phyloP scores from a whole-genome alignment of 1,284 basidiomycete species.

The Xanthoconium separans region DNA sequence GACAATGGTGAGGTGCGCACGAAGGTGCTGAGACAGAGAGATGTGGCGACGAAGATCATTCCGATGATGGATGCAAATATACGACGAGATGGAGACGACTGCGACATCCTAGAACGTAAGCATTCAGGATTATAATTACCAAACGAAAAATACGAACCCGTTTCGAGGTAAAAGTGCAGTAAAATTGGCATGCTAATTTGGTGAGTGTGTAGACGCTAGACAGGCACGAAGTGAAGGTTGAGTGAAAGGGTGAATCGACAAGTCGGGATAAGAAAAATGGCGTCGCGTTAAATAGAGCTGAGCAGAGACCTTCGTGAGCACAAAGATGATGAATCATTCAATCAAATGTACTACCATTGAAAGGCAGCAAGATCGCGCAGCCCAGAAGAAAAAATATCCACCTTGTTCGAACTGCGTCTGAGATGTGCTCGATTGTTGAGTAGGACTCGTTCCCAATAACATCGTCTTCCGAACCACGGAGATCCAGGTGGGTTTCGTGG shows the following conservation, averaged over 20 bases:
- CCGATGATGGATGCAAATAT: neutral
- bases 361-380: constrained; percentile 5
- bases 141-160: neutral
- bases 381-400: constrained; percentile 9
- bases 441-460: neutral
- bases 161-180: constrained; percentile 6
- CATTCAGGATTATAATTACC: neutral
- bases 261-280: constrained; percentile 7
- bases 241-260: neutral
- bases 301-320: neutral
- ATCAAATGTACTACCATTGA: neutral
- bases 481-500: too few relatives aligned
- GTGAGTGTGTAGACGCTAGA: constrained; percentile 4
- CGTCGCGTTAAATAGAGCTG: constrained; percentile 1
- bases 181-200: constrained; percentile 5
- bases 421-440: neutral
- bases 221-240: constrained; percentile 7
- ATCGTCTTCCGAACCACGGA: neutral
- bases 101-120: neutral
- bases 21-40: neutral
- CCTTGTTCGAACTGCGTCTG: neutral
- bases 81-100: neutral
- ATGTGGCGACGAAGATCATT: neutral
- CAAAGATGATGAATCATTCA: neutral
- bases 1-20: neutral